phyloP scores from a whole-genome alignment of 2,329 filamentous ascomycete genomes.

The Monilinia aucupariae region DNA sequence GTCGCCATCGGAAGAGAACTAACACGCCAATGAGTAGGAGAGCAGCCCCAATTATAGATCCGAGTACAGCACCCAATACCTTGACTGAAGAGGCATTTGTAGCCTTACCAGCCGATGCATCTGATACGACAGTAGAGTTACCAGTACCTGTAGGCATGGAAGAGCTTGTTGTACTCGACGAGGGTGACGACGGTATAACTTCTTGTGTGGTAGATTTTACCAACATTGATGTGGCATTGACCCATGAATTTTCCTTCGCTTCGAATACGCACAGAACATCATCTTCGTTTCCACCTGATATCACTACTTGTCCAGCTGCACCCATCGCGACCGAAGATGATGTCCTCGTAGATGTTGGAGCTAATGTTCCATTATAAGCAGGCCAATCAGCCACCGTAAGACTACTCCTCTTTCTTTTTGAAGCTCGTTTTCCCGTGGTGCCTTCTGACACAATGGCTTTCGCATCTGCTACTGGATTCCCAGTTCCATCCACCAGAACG shows the following conservation, averaged over 20 bases:
- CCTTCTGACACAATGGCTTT: constrained; percentile 37
- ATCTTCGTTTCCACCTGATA: constrained; percentile 62
- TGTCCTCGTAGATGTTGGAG: constrained; percentile 58
- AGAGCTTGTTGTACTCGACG: constrained; percentile 20
- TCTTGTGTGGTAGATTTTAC: constrained; percentile 23
- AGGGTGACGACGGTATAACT: constrained; percentile 5
- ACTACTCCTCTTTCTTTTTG: constrained; percentile 36
- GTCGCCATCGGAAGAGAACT: constrained; percentile 57
- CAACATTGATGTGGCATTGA: constrained; percentile 53
- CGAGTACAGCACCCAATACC: constrained; percentile 76
- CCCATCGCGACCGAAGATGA: constrained; percentile 67
- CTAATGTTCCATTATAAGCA: constrained; percentile 68
- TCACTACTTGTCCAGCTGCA: constrained; percentile 61
- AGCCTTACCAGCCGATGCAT: constrained; percentile 20
- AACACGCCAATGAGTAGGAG: constrained; percentile 49
- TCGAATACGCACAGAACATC: constrained; percentile 74
- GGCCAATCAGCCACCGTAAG: constrained; percentile 65
- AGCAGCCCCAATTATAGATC: constrained; percentile 70
- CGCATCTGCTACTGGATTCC: constrained; percentile 47
- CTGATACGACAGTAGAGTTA: constrained; percentile 28
- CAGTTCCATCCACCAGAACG: constrained; percentile 58
- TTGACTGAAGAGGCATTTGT: constrained; percentile 41
- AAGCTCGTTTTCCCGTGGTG: constrained; percentile 10
- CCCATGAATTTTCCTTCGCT: constrained; percentile 68
- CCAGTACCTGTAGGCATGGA: constrained; percentile 32